Evolutionary conservation across 1,139 yeast genomes (phyloP).

Genomic region (Trichomonascaceae sp.): DNA sequence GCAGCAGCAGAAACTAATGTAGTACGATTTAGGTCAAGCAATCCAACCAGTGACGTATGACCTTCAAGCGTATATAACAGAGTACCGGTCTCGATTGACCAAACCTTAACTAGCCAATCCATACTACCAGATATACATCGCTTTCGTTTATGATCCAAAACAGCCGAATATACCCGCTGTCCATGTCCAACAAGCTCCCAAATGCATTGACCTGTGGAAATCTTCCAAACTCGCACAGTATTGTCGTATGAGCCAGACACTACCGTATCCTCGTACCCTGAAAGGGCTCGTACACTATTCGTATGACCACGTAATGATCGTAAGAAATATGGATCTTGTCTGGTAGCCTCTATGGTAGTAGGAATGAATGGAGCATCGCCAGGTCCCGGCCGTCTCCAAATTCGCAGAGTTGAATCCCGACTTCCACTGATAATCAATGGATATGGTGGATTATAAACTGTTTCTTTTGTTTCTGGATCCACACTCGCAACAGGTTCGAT

Average conservation of each 20-base stretch:
- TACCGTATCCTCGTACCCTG: constrained; percentile 78
- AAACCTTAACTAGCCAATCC: constrained; percentile 82
- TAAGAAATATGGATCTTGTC: constrained; percentile 60
- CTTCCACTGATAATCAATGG: constrained; percentile 81
- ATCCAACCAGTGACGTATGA: constrained; percentile 84
- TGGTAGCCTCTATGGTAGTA: constrained; percentile 9
- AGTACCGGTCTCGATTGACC: constrained; percentile 80
- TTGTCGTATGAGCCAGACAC: constrained; percentile 91
- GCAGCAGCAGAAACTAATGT: constrained; percentile 95
- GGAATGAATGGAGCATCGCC: constrained; percentile 16
- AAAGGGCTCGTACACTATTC: constrained; percentile 79
- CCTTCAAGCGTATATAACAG: constrained; percentile 66
- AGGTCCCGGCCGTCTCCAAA: constrained; percentile 70
- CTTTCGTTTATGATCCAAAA: constrained; percentile 66
- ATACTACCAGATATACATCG: constrained; percentile 89
- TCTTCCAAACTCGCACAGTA: constrained; percentile 89
- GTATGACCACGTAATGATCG: constrained; percentile 80
- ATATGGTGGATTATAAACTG: constrained; percentile 55
- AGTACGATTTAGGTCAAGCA: constrained; percentile 69
- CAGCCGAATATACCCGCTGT: constrained; percentile 82
- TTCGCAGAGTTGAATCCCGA: constrained; percentile 80
- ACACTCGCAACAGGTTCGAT: constrained; percentile 49
- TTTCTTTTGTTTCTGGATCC: constrained; percentile 25
- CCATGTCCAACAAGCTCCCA: constrained; percentile 77
- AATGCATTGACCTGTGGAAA: constrained; percentile 64